phyloP scores from a whole-genome alignment of 106 monocot species.

The Narthecium ossifragum region DNA sequence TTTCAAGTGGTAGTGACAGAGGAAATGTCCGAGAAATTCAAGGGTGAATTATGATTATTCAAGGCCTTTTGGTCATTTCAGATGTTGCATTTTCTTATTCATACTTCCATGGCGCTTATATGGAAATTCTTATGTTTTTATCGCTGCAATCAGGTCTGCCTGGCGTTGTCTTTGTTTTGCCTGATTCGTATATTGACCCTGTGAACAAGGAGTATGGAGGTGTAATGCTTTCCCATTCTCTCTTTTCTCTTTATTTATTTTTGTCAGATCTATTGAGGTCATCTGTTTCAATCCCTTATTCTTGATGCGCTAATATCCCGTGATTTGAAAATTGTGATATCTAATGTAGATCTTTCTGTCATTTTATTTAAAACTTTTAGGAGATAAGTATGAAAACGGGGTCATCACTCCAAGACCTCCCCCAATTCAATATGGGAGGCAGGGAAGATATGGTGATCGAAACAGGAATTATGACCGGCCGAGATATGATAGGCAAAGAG shows the following conservation, averaged over 20 bases:
- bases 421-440: constrained; percentile 68
- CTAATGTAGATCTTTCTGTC: no score
- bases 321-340: no score
- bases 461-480: constrained; percentile 53
- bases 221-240: constrained; percentile 12
- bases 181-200: constrained; percentile 96
- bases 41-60: constrained; percentile 38
- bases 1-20: constrained; percentile 79
- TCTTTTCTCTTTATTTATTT: not conserved
- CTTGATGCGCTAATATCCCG: no score
- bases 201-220: constrained; percentile 98
- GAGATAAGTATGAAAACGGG: constrained; percentile 95
- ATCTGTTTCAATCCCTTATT: no score
- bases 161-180: constrained; percentile 92
- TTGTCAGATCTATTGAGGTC: no score
- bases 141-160: constrained; percentile 58
- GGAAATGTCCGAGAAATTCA: constrained; percentile 87
- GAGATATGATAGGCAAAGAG: constrained; percentile 40
- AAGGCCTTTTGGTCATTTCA: no score
- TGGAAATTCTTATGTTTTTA: not conserved
- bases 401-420: constrained; percentile 93
- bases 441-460: constrained; percentile 52
- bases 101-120: no score
- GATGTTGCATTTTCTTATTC: no score
- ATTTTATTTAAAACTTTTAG: constrained; percentile 20